These are phyloP conservation scores for Pisolithus orientalis DNA, from an alignment of 768 basidiomycete species.

Conservation along the genomic window DNA sequence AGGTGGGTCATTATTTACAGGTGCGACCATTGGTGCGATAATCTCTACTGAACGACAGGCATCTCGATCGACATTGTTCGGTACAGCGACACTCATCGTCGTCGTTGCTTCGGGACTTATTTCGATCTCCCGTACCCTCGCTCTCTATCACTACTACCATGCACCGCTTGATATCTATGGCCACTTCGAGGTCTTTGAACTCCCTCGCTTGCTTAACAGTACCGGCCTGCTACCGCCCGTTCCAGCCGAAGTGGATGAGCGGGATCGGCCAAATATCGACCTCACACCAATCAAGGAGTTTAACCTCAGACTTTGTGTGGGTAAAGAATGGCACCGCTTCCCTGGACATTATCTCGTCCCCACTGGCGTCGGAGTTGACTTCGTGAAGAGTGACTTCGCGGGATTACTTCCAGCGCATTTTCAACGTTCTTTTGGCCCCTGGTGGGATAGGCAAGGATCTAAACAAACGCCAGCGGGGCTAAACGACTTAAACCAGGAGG, in stretches of 20 bases:
- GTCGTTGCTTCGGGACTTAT: conserved; percentile 60
- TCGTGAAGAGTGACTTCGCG: conserved; percentile 87
- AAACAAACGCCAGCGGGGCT: conserved; percentile 53
- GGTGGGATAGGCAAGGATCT: conserved; percentile 48
- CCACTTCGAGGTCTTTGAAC: conserved; percentile 68
- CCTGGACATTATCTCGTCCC: conserved; percentile 88
- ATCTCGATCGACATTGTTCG: conserved; percentile 69
- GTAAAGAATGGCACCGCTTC: conserved; percentile 96
- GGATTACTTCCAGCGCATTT: conserved; percentile 88
- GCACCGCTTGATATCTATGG: conserved; percentile 70
- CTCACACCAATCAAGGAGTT: conserved; percentile 62
- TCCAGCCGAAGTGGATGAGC: conserved; percentile 38
- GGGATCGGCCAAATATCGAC: conserved; percentile 46
- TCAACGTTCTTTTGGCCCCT: conserved; percentile 29
- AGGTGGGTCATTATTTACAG: conserved; percentile 41
- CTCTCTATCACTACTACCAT: conserved; percentile 86
- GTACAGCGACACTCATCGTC: conserved; percentile 64
- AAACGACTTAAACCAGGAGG: conserved; percentile 88
- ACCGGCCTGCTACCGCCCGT: conserved; percentile 56
- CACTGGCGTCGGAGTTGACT: conserved; percentile 73
- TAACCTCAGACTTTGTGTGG: conserved; percentile 74
- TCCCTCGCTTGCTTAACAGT: conserved; percentile 75
- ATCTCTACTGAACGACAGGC: conserved; percentile 43
- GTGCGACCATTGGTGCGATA: background rate
- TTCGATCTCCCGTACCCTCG: conserved; percentile 75